A percentile compares a stretch with the other conserved stretches of the same genome.
These are phyloP conservation scores for Aegilops tauschii DNA, from an alignment of 176 grass and related monocot genomes.

Conservation along the genomic window DNA sequence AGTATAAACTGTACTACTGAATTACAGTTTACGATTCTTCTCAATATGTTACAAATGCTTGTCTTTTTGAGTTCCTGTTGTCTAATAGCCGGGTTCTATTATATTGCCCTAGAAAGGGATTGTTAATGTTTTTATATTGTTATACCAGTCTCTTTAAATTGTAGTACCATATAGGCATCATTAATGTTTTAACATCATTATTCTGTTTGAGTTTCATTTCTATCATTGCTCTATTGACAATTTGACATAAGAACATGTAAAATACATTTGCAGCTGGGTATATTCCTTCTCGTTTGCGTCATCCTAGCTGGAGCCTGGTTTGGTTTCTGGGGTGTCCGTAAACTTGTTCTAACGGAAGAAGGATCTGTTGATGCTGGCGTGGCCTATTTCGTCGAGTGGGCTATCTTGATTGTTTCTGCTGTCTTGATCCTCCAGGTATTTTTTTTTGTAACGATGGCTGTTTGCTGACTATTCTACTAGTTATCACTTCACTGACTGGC, in stretches of 20 bases:
- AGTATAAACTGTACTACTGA: not conserved
- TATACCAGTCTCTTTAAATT: not conserved
- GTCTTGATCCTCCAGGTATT: conserved; percentile 87
- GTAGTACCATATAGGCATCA: not conserved
- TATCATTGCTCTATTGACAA: not conserved
- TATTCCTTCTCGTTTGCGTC: conserved; percentile 69
- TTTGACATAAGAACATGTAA: not conserved
- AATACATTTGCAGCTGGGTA: conserved; percentile 65
- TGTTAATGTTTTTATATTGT: not conserved
- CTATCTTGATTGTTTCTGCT: conserved; percentile 77
- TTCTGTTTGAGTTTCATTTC: not conserved
- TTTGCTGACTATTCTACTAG: not conserved
- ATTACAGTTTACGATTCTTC: not conserved
- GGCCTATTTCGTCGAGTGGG: conserved; percentile 90
- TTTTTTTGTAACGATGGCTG: not conserved
- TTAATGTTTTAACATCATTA: conserved; percentile 7
- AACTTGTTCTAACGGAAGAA: conserved; percentile 91
- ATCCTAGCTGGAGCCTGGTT: conserved; percentile 93
- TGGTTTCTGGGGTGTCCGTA: conserved; percentile 96
- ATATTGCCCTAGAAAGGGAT: not conserved
- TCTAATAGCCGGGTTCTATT: not conserved
- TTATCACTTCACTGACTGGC: conserved; percentile 23
- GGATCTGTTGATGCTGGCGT: conserved; percentile 74
- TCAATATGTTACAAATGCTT: not conserved
- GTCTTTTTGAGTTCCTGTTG: not conserved